These are phyloP conservation scores for Magnusiomyces magnusii DNA, from an alignment of 1,139 yeast genomes.

Conservation along the genomic window DNA sequence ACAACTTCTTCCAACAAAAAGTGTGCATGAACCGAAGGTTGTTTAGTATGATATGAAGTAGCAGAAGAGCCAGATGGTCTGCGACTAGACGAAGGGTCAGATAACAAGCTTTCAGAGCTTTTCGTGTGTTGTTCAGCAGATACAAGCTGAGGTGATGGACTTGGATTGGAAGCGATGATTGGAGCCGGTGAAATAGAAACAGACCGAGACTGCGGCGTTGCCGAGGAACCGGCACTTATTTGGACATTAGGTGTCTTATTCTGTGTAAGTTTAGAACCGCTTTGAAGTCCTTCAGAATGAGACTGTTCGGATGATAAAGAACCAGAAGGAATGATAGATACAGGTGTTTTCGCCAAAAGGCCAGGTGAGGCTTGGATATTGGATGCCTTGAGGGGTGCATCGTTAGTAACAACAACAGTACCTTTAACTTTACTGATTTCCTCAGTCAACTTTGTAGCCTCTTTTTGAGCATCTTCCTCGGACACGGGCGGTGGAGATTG, in stretches of 20 bases:
- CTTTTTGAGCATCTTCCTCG: constrained; percentile 15
- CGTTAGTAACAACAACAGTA: constrained; percentile 13
- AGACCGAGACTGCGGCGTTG: not conserved
- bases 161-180: not conserved
- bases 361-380: not conserved
- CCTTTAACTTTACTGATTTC: constrained; percentile 16
- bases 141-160: not conserved
- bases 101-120: constrained; percentile 1
- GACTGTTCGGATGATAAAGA: not conserved
- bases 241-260: not conserved
- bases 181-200: not conserved
- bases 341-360: not conserved
- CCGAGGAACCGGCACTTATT: not conserved
- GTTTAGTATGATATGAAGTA: constrained; percentile 40
- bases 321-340: not conserved
- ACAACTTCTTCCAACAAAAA: constrained; percentile 66
- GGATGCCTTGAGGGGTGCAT: not conserved
- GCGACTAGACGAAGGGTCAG: not conserved
- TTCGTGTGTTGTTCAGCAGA: not conserved
- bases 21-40: constrained; percentile 71
- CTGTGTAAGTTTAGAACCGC: not conserved
- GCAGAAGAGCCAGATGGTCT: not conserved
- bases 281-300: not conserved
- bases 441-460: constrained; percentile 16
- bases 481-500: constrained; percentile 3